Conservation (phyloP, 2,329 filamentous ascomycete species). For the Aureobasidium musti region DNA sequence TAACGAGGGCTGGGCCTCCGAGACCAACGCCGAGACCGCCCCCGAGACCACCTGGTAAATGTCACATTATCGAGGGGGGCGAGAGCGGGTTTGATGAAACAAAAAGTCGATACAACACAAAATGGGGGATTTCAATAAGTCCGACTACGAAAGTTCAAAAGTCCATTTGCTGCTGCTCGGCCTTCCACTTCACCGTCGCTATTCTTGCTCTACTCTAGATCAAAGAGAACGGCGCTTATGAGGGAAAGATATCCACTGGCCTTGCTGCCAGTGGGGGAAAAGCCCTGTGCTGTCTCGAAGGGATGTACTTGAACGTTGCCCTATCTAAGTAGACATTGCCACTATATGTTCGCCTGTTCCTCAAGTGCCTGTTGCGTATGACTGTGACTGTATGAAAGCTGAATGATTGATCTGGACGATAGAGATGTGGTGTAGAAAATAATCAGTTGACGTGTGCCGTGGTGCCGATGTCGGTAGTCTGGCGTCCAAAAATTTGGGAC, state of each 20-base stretch:
- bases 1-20: slow-evolving; percentile 56
- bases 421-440: background rate
- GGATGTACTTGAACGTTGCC: slow-evolving; percentile 89
- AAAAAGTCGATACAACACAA: slow-evolving; percentile 25
- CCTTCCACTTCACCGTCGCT: slow-evolving; percentile 33
- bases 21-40: slow-evolving; percentile 41
- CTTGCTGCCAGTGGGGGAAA: slow-evolving; percentile 74
- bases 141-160: slow-evolving; percentile 27
- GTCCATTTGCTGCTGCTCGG: slow-evolving; percentile 27
- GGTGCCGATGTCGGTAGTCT: background rate
- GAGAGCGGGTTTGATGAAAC: slow-evolving; percentile 19
- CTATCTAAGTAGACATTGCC: slow-evolving; percentile 40
- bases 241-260: slow-evolving; percentile 96
- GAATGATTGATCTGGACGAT: background rate
- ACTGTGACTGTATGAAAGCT: slow-evolving; percentile 4
- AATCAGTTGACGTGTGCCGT: background rate
- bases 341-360: slow-evolving; percentile 30
- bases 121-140: slow-evolving; percentile 22
- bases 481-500: slow-evolving; percentile 3
- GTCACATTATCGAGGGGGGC: slow-evolving; percentile 19
- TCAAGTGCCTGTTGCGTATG: slow-evolving; percentile 14
- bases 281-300: slow-evolving; percentile 88
- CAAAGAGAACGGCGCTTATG: slow-evolving; percentile 79
- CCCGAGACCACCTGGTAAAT: slow-evolving; percentile 52
- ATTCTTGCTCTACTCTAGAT: slow-evolving; percentile 32